phyloP scores from a whole-genome alignment of 2,329 filamentous ascomycete species.

The Penicillium janthinellum region DNA sequence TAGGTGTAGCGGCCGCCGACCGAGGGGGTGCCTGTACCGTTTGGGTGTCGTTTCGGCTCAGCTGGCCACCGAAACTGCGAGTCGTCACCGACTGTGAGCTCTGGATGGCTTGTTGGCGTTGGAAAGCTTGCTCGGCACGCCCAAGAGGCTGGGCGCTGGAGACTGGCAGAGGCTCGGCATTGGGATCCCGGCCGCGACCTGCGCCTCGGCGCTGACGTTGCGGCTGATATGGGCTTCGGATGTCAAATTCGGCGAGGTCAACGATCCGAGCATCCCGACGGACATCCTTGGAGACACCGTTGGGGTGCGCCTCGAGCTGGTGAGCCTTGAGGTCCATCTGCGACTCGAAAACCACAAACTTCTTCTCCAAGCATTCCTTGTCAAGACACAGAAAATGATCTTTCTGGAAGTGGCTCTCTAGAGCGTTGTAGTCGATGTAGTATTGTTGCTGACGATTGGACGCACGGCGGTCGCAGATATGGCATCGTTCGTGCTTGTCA shows the following conservation, averaged over 20 bases:
- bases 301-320: constrained; percentile 79
- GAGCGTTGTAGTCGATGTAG: constrained; percentile 81
- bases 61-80: constrained; percentile 80
- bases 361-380: constrained; percentile 89
- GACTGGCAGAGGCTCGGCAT: constrained; percentile 74
- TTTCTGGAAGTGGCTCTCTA: constrained; percentile 83
- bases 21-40: constrained; percentile 52
- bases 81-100: constrained; percentile 78
- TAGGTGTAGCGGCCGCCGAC: constrained; percentile 31
- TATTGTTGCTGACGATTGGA: constrained; percentile 76
- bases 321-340: constrained; percentile 95
- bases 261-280: constrained; percentile 81
- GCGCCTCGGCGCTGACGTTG: constrained; percentile 61
- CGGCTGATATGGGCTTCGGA: constrained; percentile 69
- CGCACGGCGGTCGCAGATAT: constrained; percentile 78
- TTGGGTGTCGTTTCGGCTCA: constrained; percentile 59
- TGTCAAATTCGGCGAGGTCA: constrained; percentile 84
- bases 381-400: constrained; percentile 87
- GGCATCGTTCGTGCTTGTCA: constrained; percentile 91
- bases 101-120: constrained; percentile 88
- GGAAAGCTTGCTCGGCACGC: constrained; percentile 86
- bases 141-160: constrained; percentile 79
- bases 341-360: constrained; percentile 94
- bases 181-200: constrained; percentile 79
- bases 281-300: constrained; percentile 77